Base-by-base conservation (phyloP, 2,329 filamentous ascomycete species). In the Westerdykella ornata region DNA sequence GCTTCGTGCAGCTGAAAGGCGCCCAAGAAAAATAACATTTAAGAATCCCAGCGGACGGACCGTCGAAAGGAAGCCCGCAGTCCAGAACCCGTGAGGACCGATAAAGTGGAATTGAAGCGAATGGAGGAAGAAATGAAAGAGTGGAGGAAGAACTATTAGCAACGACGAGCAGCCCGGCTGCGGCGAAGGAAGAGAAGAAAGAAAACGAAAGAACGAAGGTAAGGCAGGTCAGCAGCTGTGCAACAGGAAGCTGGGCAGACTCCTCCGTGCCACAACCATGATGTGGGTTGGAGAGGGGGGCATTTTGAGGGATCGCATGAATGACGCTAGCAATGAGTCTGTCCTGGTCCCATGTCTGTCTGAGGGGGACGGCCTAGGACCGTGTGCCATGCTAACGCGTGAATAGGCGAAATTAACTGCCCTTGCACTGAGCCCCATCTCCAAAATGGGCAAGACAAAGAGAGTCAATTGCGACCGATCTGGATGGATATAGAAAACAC, bases 301-400 rank as follows among this genome's bases (percentile, higher is more conserved):
- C 54, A 61, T 63, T 55, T n/a, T 64, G 60, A 66, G 48, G 53
- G 47, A 48, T 47, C 45, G 62, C 62, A 66, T 66, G 51, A 63
- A 65, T 20, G 41, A 60, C 53, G 56, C 62, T 63, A 63, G 47
- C 44, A 54, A 46, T 58, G 53, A 53, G 58, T 59, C 52, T 54
- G 48, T 51, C 49, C 45, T 59, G 55, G 55, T 53, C 48, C 60
- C 59, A 59, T 55, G 54, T 63, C 46, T 45, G 61, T 66, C 63
- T 66, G 62, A 64, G 50, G 43, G 30, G 44, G 52, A 47, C 37
- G 53, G 47, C 47, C 49, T 42, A 45, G 47, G 49, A 47, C 45
- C 48, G 48, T 45, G 33, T 45, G 40, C 51, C 44, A 34, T 38
- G 37, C 44, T 43, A 26, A 51, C 19, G 48, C 43, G 47, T 39